Conservation (phyloP, 2,329 filamentous ascomycete genomes). For the Epichloe baconii region DNA sequence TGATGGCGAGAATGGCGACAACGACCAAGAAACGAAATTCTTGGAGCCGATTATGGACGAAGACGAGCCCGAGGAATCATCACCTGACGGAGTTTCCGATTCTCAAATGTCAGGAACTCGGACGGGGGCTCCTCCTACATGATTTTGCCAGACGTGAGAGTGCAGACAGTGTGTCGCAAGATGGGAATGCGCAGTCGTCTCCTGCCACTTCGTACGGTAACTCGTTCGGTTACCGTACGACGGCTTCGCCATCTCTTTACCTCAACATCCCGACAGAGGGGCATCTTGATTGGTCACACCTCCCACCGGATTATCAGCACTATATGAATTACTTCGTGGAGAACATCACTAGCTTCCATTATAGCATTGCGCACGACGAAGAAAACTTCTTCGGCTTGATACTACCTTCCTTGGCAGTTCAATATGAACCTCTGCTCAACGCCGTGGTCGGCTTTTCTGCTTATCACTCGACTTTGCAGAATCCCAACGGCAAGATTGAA, state of each 20-base stretch:
- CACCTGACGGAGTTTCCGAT: slow-evolving; percentile 7
- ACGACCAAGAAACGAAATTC: slow-evolving; percentile 25
- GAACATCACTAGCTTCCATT: slow-evolving; percentile 70
- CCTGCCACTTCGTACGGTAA: slow-evolving; percentile 32
- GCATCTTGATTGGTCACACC: slow-evolving; percentile 38
- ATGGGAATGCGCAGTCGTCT: slow-evolving; percentile 36
- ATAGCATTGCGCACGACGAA: slow-evolving; percentile 59
- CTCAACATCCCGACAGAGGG: slow-evolving; percentile 12
- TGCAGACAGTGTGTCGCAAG: slow-evolving; percentile 41
- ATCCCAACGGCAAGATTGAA: slow-evolving; percentile 59
- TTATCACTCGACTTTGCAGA: slow-evolving; percentile 66
- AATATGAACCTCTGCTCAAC: slow-evolving; percentile 68
- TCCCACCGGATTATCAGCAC: slow-evolving; percentile 59
- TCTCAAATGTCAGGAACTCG: slow-evolving; percentile 13
- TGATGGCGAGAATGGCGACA: slow-evolving; percentile 34
- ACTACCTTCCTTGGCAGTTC: slow-evolving; percentile 58
- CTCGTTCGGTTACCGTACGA: slow-evolving; percentile 25
- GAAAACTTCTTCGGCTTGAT: slow-evolving; percentile 61
- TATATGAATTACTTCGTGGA: slow-evolving; percentile 70
- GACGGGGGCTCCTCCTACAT: slow-evolving; percentile 25
- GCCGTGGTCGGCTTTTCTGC: slow-evolving; percentile 80
- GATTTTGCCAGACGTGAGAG: slow-evolving; percentile 27
- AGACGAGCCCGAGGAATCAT: slow-evolving; percentile 31
- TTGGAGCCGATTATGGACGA: slow-evolving; percentile 43
- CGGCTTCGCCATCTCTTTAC: slow-evolving; percentile 14